Conservation (phyloP, 2,329 filamentous ascomycete genomes). For the Sporothrix variecibatus region DNA sequence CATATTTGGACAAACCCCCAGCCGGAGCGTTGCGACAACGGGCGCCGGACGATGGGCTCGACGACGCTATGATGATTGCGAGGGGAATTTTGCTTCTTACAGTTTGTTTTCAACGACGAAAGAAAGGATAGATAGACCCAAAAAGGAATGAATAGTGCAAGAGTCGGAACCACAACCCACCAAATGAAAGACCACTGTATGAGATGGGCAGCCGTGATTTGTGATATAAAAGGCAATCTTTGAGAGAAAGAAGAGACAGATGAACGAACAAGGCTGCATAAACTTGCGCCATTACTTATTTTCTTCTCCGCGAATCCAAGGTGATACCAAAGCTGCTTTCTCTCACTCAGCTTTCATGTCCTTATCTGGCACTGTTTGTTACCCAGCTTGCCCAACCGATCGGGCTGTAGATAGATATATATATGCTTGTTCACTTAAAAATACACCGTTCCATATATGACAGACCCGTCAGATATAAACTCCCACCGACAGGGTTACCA, state of each 20-base stretch:
- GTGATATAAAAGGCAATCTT: not conserved
- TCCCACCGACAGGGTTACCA: not conserved
- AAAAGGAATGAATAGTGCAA: conserved; percentile 24
- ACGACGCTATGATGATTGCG: conserved; percentile 11
- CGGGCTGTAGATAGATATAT: not conserved
- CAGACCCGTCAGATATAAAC: not conserved
- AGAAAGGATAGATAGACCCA: conserved; percentile 29
- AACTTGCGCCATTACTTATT: not conserved
- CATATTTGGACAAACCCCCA: conserved; percentile 14
- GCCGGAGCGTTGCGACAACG: not conserved
- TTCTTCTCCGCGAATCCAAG: not conserved
- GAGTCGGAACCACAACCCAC: conserved; percentile 13
- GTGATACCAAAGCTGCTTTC: not conserved
- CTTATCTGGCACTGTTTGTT: not conserved
- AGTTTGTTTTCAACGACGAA: conserved; percentile 25
- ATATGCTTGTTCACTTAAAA: not conserved
- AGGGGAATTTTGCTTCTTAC: conserved; percentile 20
- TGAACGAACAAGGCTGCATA: not conserved
- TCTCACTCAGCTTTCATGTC: not conserved
- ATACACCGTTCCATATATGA: not conserved
- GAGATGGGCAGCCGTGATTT: not conserved
- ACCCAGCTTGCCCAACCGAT: not conserved
- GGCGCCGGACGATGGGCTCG: not conserved
- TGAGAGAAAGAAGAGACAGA: not conserved
- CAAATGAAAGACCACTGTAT: not conserved